Evolutionary conservation across 352 stramenopile species (phyloP), one percentile per base, ranked within the genome.

Genomic region (Pythium sukuiense): DNA sequence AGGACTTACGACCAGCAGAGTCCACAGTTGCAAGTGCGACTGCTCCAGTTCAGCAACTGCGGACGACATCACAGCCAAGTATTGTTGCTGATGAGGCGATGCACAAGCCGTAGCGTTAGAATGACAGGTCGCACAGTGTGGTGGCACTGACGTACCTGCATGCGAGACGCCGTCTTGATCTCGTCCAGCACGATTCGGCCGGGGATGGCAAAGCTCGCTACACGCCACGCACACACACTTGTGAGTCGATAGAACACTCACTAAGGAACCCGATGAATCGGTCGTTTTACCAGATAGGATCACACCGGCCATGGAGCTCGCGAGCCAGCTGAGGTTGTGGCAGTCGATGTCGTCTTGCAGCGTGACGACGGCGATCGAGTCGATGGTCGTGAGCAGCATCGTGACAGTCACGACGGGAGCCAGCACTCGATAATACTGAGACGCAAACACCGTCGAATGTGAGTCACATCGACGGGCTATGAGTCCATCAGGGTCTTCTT

Each of bases 21-120:
- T 65, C 79, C 81, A 92, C 2, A 92, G 76, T 55, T 89, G 83
- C 37, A 87, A 73, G 43, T 92, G 78, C 35, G 81, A 87, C 57
- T 89, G 79, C 62, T 89, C 77, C 30, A 92, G 60, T 67, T 92
- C 83, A 6, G 63, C 69, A 16, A 81, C 60, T 6, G 72, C 62
- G 12, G 55, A 56, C 0, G 75, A 80, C 26, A 76, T 57, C 1
- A 54, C 29, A 13, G 63, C 57, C n/a, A 84, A 56, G 46, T 73
- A 81, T 56, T 80, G 81, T 67, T 77, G 68, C 65, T 77, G 52
- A 60, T 53, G 30, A 45, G 52, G 16, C 54, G 61, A 26, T 43
- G 60, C 27, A 32, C 18, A 7, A n/a, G 20, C 6, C 20, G 20
- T 14, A 26, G 14, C 14, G 35, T 41, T 29, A 52, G 50, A 24